A percentile compares a stretch with the other conserved stretches of the same genome.
Evolutionary conservation across 441 rosid species (phyloP).

Genomic region (Melastoma candidum): DNA sequence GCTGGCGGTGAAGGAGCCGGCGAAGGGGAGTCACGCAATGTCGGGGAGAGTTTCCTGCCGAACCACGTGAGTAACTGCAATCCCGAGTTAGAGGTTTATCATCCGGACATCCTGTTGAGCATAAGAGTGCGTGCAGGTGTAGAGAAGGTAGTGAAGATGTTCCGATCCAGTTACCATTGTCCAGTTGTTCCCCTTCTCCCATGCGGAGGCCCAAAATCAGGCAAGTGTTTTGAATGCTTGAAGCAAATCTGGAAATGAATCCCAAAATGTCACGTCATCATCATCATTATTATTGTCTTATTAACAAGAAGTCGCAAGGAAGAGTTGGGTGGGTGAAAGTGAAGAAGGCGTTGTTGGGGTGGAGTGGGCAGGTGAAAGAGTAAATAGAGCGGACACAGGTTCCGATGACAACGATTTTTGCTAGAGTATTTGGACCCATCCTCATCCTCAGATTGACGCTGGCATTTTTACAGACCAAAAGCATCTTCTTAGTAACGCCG

Average conservation of each 20-base stretch:
- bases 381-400: no score
- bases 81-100: constrained; percentile 57
- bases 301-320: no score
- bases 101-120: constrained; percentile 47
- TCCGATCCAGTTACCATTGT: constrained; percentile 54
- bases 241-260: constrained; percentile 38
- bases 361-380: no score
- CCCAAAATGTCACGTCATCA: no score
- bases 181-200: constrained; percentile 83
- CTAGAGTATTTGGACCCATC: no score
- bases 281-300: no score
- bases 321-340: no score
- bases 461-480: no score
- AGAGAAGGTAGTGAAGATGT: constrained; percentile 47
- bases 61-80: constrained; percentile 46
- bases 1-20: constrained; percentile 61
- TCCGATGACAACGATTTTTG: no score
- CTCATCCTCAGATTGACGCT: no score
- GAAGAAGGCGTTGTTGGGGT: no score
- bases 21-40: constrained; percentile 50
- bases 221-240: constrained; percentile 54
- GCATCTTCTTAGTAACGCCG: no score
- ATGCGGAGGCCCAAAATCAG: constrained; percentile 67
- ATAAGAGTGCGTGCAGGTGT: constrained; percentile 23
- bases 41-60: constrained; percentile 56